Evolutionary conservation across 306 rosid genomes (phyloP).

Genomic region (Acmispon strigosus): DNA sequence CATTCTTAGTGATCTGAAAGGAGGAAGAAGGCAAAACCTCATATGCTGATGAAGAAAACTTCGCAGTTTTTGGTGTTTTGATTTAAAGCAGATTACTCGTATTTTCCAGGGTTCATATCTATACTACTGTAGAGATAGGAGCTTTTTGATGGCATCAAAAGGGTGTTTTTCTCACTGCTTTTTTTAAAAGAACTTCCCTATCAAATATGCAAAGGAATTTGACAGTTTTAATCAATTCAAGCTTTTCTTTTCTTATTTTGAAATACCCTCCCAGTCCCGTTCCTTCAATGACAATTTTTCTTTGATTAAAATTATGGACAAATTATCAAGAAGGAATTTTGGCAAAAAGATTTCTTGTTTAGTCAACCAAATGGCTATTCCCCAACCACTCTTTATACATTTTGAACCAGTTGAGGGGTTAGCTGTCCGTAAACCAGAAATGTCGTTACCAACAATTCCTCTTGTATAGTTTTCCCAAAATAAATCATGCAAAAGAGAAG

Average conservation of each 20-base stretch:
- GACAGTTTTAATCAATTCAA: neutral
- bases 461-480: too few relatives aligned
- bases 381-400: too few relatives aligned
- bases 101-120: neutral
- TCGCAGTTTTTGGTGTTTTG: too few relatives aligned
- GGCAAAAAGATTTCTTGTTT: too few relatives aligned
- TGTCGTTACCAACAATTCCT: too few relatives aligned
- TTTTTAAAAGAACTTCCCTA: neutral
- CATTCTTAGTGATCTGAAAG: neutral
- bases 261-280: neutral
- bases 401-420: too few relatives aligned
- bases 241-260: neutral
- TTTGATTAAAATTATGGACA: too few relatives aligned
- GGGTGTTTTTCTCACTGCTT: neutral
- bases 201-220: neutral
- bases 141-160: neutral
- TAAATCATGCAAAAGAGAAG: too few relatives aligned
- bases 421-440: too few relatives aligned
- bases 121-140: neutral
- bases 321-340: too few relatives aligned
- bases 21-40: neutral
- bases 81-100: neutral
- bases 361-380: too few relatives aligned
- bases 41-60: neutral
- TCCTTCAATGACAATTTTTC: too few relatives aligned